Evolutionary conservation across 2,329 filamentous ascomycete species (phyloP), one percentile per base, ranked within the genome.

Genomic region (Aureobasidium sp.): DNA sequence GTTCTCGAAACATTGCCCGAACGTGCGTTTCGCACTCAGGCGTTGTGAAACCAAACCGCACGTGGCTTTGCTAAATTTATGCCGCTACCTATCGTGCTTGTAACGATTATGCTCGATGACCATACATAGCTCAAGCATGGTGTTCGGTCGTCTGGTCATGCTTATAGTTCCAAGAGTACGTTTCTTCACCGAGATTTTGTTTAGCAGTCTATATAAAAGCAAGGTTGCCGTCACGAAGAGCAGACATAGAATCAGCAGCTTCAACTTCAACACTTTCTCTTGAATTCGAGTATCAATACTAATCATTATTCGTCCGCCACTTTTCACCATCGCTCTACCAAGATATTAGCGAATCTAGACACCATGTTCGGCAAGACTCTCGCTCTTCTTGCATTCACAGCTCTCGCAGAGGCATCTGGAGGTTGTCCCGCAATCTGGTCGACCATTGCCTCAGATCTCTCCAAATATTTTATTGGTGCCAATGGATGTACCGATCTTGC

Each of bases 361-460:
- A 50, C 41, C 29, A 59, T 59, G 56, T 7, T 59, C 20, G 34
- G 44, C 29, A 59, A 59, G 44, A 29, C 44, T 32, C 15, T 50
- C 29, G 44, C 17, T 17, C 56, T 59, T 6, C 26, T 59, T 8
- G 42, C 44, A 17, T 41, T 59, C 1, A 44, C 52, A 10, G 52
- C 57, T 20, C 17, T 52, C n/a, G 37, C 36, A 32, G 26, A 52
- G 36, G 36, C 57, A 27, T 59, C 23, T 20, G 50, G 48, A 34
- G n/a, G 17, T 1, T 74, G 72, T 47, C 71, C 69, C 29, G 63
- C 66, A 1, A 66, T 73, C 42, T 74, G 72, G 72, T 64, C 64
- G 0, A 62, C 63, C 3, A 67, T 74, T 34, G 68, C 68, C 26
- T 65, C 65, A 23, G 70, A 73, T 32, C 64, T 75, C 17, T 70